Evolutionary conservation across 805 yeast genomes (phyloP).

Genomic region (Yarrowia divulgata): DNA sequence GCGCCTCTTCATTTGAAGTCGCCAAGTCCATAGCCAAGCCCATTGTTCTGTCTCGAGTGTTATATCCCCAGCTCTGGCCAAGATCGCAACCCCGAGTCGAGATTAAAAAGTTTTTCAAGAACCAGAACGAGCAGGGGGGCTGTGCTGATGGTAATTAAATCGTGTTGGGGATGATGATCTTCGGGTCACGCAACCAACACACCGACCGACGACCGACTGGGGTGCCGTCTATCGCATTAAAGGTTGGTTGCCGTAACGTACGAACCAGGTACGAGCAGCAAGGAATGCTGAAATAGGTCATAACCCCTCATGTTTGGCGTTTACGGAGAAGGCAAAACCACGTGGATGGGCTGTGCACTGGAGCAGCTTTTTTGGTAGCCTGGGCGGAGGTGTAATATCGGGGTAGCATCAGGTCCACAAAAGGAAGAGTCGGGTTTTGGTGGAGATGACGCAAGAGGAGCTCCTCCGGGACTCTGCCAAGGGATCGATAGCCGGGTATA

Average conservation of each 20-base stretch:
- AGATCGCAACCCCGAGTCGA: background rate
- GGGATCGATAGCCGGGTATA: too few relatives aligned
- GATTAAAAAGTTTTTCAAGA: background rate
- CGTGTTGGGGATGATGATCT: background rate
- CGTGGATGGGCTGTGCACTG: slow-evolving; percentile 13
- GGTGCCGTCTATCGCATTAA: background rate
- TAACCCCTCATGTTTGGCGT: slow-evolving; percentile 7
- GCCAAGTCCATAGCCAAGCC: slow-evolving; percentile 13
- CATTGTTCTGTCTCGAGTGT: background rate
- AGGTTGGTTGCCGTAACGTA: background rate
- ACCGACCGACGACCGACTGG: background rate
- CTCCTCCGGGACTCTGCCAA: too few relatives aligned
- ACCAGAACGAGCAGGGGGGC: background rate
- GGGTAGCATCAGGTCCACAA: too few relatives aligned
- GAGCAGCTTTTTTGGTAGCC: too few relatives aligned
- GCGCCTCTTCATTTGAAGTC: slow-evolving; percentile 1
- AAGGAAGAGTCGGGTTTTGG: too few relatives aligned
- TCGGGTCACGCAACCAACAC: slow-evolving; percentile 6
- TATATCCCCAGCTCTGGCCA: background rate
- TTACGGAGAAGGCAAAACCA: background rate
- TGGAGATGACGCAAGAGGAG: too few relatives aligned
- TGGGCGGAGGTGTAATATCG: too few relatives aligned
- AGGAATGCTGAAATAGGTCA: background rate
- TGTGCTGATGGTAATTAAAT: background rate
- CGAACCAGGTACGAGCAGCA: background rate